Evolutionary conservation across 2,329 filamentous ascomycete species (phyloP), one percentile per base, ranked within the genome.

Genomic region (Geoglossum cookeanum): DNA sequence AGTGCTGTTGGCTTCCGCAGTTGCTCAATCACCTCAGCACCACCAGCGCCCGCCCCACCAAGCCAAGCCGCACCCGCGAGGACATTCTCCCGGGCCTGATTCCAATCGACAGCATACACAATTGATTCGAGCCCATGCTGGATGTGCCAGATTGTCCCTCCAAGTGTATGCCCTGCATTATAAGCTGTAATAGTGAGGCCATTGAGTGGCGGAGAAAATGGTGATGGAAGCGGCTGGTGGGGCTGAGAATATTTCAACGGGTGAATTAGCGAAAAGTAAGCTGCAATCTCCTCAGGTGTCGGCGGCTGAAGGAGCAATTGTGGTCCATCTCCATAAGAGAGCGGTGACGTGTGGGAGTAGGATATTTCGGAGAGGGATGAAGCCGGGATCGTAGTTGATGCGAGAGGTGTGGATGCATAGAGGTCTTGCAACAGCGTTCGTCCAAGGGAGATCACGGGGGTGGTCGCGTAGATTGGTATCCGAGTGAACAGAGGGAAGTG

Each of bases 121-220:
- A 98, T 91, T 0, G 90, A 96, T 68, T 98, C 92, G 66, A 96
- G 78, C 0, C 90, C 89, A 72, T 97, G 89, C 65, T 97, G 91
- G 62, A 98, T 90, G 65, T 97, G 91, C 92, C 92, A 98, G 73
- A 98, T 95, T 29, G 92, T 97, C 58, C 92, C 92, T 68, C 92
- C 92, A 0, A 97, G 78, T 0, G 91, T 96, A 67, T 96, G 91
- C 61, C 92, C 92, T 6, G 92, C 89, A 70, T 94, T 94, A 72
- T 97, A 97, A 0, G 92, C 92, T 0, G 92, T 98, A 62, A 98
- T 87, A 1, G 88, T 95, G 17, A 98, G 79, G 3, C 90, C 90
- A 63, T 92, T 90, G 15, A 96, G 75, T 0, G 91, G 85, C 3
- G 90, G 88, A 1, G 89, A 94, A 66, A 89, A 94, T 0, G 89